These are phyloP conservation scores for Lanmaoa rubissima DNA, from an alignment of 768 basidiomycete species.

Conservation along the genomic window DNA sequence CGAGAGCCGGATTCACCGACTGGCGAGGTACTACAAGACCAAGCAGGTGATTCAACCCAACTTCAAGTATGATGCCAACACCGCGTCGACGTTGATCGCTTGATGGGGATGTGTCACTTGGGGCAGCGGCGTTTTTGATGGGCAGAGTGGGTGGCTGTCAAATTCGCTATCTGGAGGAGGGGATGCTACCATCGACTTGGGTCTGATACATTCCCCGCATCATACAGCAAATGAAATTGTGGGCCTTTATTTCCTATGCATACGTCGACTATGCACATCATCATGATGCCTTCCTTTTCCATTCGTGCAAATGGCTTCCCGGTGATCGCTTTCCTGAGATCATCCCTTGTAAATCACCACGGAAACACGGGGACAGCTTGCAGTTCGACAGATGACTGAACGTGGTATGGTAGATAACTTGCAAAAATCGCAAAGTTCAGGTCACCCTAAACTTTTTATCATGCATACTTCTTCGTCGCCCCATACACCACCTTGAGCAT, in stretches of 20 bases:
- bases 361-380: neutral
- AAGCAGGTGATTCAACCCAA: constrained; percentile 97
- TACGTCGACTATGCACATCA: constrained; percentile 12
- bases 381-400: neutral
- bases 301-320: neutral
- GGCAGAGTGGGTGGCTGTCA: neutral
- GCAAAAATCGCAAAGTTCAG: neutral
- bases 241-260: constrained; percentile 21
- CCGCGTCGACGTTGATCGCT: constrained; percentile 89
- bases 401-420: neutral
- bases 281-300: neutral
- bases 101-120: constrained; percentile 33
- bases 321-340: neutral
- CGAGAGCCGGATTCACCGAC: constrained; percentile 97
- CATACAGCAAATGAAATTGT: constrained; percentile 17
- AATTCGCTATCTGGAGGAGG: neutral
- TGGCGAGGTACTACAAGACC: constrained; percentile 98
- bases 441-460: neutral
- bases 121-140: neutral
- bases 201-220: constrained; percentile 6
- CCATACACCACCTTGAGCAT: no score
- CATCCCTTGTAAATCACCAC: no score
- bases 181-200: neutral
- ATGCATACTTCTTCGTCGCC: no score
- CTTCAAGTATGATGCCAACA: constrained; percentile 97